Evolutionary conservation across 495 filamentous ascomycete species (phyloP).

Genomic region (Neurospora sp.): DNA sequence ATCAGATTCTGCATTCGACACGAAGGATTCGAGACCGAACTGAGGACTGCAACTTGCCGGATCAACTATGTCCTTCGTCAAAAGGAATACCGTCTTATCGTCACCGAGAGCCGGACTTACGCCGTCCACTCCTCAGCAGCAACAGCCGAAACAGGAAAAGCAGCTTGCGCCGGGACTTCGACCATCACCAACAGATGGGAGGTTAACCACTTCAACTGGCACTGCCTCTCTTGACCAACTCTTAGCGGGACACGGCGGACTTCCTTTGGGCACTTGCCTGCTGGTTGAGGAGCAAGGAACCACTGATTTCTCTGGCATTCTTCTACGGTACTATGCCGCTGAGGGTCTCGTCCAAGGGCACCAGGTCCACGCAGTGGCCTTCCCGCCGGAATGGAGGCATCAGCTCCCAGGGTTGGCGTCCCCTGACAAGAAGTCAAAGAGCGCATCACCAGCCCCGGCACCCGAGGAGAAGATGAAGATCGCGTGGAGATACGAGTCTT

Average conservation of each 20-base stretch:
- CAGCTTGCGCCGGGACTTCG: slow-evolving; percentile 56
- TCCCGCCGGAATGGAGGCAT: slow-evolving; percentile 67
- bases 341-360: slow-evolving; percentile 92
- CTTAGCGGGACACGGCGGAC: slow-evolving; percentile 79
- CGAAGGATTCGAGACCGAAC: not conserved
- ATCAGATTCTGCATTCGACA: not conserved
- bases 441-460: slow-evolving; percentile 23
- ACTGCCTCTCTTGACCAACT: slow-evolving; percentile 74
- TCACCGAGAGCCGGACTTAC: slow-evolving; percentile 19
- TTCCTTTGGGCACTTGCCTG: slow-evolving; percentile 70
- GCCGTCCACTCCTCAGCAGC: not conserved
- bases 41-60: not conserved
- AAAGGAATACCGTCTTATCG: slow-evolving; percentile 65
- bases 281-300: slow-evolving; percentile 88
- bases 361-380: slow-evolving; percentile 71
- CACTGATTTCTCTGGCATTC: slow-evolving; percentile 80
- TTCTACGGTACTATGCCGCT: slow-evolving; percentile 83
- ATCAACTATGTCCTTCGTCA: slow-evolving; percentile 73
- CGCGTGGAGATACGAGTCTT: slow-evolving; percentile 88
- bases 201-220: slow-evolving; percentile 84
- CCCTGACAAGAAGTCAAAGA: slow-evolving; percentile 30
- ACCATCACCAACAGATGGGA: slow-evolving; percentile 81
- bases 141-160: slow-evolving; percentile 8
- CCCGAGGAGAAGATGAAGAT: slow-evolving; percentile 87
- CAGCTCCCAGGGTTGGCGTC: slow-evolving; percentile 68